Percentiles rank a stretch among this genome's conserved stretches.
Evolutionary conservation across 352 stramenopile species (phyloP).

Genomic region (Globisporangium yorkense): DNA sequence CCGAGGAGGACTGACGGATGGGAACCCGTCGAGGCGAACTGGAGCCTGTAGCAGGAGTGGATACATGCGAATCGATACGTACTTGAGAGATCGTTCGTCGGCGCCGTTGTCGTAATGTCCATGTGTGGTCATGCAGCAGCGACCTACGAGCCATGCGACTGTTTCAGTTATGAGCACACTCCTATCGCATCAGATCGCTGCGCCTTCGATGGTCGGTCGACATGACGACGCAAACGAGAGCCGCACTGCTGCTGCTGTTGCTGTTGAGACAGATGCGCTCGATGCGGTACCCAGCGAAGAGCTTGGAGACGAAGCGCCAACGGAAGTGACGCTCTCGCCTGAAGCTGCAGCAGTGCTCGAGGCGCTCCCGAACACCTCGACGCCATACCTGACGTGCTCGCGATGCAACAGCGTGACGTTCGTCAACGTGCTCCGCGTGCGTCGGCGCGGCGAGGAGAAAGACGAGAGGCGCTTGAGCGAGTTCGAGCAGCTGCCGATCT

Average conservation of each 20-base stretch:
- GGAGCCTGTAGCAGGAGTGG: too few species aligned
- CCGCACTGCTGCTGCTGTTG: background rate
- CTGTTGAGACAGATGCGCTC: background rate
- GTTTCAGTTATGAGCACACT: too few species aligned
- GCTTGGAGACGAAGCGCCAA: background rate
- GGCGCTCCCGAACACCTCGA: constrained; percentile 29
- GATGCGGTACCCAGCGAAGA: background rate
- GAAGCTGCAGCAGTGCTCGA: constrained; percentile 8
- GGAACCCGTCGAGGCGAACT: background rate
- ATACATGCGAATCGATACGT: background rate
- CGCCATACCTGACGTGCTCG: constrained; percentile 71
- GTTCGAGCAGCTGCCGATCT: constrained; percentile 60
- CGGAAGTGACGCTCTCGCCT: background rate
- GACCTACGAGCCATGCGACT: too few species aligned
- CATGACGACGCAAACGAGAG: too few species aligned
- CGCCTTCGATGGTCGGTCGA: too few species aligned
- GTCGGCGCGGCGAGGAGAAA: constrained; percentile 6
- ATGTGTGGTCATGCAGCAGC: too few species aligned
- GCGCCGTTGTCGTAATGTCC: too few species aligned
- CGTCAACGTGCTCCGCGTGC: constrained; percentile 53
- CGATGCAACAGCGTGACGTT: constrained; percentile 77
- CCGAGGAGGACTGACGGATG: constrained; percentile 45
- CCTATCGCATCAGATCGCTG: too few species aligned
- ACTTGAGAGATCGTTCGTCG: too few species aligned
- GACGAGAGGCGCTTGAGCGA: constrained; percentile 15